Conservation (phyloP, 352 stramenopile genomes). For the Phytophthora melonis region DNA sequence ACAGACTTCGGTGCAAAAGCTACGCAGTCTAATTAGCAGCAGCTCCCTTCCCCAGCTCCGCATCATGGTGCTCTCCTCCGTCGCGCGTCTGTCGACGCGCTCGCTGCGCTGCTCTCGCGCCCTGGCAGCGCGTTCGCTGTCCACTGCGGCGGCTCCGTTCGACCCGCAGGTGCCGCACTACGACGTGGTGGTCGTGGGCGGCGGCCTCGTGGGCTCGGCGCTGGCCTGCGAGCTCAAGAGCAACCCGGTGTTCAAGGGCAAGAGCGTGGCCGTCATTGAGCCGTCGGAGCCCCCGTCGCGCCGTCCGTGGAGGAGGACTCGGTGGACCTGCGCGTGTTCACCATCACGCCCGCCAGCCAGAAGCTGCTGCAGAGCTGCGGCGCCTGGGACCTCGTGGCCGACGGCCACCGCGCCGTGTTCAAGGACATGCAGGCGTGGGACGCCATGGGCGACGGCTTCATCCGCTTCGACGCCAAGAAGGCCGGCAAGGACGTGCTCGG, state of each 20-base stretch:
- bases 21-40: conserved; percentile 18
- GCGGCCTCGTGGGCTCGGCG: conserved; percentile 84
- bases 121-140: conserved; percentile 24
- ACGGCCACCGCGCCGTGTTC: conserved; percentile 73
- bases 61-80: conserved; percentile 41
- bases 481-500: conserved; percentile 68
- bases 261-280: conserved; percentile 84
- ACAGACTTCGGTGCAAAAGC: conserved; percentile 37
- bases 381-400: conserved; percentile 82
- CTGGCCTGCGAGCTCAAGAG: conserved; percentile 86
- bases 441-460: conserved; percentile 88
- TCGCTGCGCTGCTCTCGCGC: conserved; percentile 30
- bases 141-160: conserved; percentile 25
- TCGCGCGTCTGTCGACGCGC: conserved; percentile 33
- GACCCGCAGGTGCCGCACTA: conserved; percentile 60
- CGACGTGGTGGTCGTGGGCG: conserved; percentile 87
- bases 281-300: conserved; percentile 44
- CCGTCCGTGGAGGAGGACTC: conserved; percentile 64
- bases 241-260: conserved; percentile 80
- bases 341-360: conserved; percentile 89
- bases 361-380: conserved; percentile 74
- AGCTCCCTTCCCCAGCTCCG: conserved; percentile 2
- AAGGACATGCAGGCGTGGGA: conserved; percentile 93
- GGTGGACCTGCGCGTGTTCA: conserved; percentile 91
- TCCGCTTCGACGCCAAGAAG: conserved; percentile 88